A percentile compares a stretch with the other conserved stretches of the same genome.
phyloP scores from a whole-genome alignment of 2,329 filamentous ascomycete species.

The Fusarium udum region DNA sequence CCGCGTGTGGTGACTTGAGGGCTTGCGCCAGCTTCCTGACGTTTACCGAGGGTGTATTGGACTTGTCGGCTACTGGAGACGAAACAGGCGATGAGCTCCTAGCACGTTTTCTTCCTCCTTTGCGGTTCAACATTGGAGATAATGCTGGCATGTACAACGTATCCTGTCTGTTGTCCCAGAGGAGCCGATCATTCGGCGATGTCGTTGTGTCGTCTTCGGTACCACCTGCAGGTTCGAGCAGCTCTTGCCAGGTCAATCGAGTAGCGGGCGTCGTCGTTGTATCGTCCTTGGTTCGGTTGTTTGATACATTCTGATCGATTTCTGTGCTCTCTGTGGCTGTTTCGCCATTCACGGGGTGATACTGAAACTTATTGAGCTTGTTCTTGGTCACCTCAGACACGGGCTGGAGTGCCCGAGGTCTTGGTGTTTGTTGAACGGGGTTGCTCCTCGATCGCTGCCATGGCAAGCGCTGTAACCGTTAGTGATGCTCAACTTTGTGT shows the following conservation, averaged over 20 bases:
- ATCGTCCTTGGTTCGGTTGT: conserved; percentile 35
- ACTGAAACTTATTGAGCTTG: conserved; percentile 68
- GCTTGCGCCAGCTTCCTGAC: conserved; percentile 66
- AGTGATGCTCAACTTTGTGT: conserved; percentile 3
- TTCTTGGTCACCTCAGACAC: conserved; percentile 68
- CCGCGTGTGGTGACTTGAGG: conserved; percentile 73
- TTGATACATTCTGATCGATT: conserved; percentile 13
- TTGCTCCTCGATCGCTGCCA: conserved; percentile 67
- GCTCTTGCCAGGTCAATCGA: conserved; percentile 66
- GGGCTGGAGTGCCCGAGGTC: conserved; percentile 54
- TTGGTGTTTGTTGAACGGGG: conserved; percentile 52
- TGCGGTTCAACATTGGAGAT: conserved; percentile 60
- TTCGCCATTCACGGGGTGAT: conserved; percentile 43
- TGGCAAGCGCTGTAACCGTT: conserved; percentile 51
- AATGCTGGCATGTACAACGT: conserved; percentile 52
- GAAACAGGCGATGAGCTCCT: conserved; percentile 78
- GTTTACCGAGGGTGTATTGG: conserved; percentile 61
- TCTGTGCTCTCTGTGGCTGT: conserved; percentile 22
- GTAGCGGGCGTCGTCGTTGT: conserved; percentile 57
- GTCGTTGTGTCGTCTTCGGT: conserved; percentile 57
- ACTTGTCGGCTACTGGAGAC: conserved; percentile 66
- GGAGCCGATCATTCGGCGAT: conserved; percentile 69
- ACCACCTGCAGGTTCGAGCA: conserved; percentile 58
- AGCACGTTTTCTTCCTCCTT: conserved; percentile 71
- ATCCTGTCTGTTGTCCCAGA: conserved; percentile 66